A percentile compares a stretch with the other conserved stretches of the same genome.
phyloP scores from a whole-genome alignment of 1,139 yeast species.

The Kodamaea plutei region DNA sequence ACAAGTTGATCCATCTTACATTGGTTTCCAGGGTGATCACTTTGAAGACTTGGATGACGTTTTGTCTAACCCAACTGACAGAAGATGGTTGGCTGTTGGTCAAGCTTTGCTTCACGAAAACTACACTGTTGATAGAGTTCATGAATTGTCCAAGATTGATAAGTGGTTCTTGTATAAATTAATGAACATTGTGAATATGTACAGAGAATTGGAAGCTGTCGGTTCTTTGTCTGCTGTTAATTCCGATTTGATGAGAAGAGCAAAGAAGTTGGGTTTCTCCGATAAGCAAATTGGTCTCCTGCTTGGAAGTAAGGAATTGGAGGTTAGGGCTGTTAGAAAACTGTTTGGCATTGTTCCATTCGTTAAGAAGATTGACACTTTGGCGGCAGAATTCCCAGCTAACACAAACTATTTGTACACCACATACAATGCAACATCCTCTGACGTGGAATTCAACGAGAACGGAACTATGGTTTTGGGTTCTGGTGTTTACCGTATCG shows the following conservation, averaged over 20 bases:
- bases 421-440: conserved; percentile 86
- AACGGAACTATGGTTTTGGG: conserved; percentile 94
- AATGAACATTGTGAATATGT: conserved; percentile 86
- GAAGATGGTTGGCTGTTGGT: conserved; percentile 98
- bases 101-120: conserved; percentile 89
- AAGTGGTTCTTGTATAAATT: conserved; percentile 94
- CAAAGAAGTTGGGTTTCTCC: conserved; percentile 92
- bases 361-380: conserved; percentile 94
- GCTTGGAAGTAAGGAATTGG: conserved; percentile 64
- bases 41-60: conserved; percentile 78
- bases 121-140: conserved; percentile 87
- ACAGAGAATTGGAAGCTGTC: conserved; percentile 67
- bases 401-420: conserved; percentile 92
- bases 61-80: conserved; percentile 88
- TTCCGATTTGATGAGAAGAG: conserved; percentile 65
- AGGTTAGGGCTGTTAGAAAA: conserved; percentile 77
- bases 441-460: conserved; percentile 82
- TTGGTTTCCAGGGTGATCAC: conserved; percentile 90
- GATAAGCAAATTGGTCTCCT: conserved; percentile 87
- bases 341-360: conserved; percentile 79
- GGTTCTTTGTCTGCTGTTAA: conserved; percentile 54
- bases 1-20: conserved; percentile 86
- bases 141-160: conserved; percentile 87
- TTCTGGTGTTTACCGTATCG: conserved; percentile 97
- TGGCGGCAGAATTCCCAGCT: conserved; percentile 99